phyloP scores from a whole-genome alignment of 192 early-diverging fungal species.

The Podila epicladia region DNA sequence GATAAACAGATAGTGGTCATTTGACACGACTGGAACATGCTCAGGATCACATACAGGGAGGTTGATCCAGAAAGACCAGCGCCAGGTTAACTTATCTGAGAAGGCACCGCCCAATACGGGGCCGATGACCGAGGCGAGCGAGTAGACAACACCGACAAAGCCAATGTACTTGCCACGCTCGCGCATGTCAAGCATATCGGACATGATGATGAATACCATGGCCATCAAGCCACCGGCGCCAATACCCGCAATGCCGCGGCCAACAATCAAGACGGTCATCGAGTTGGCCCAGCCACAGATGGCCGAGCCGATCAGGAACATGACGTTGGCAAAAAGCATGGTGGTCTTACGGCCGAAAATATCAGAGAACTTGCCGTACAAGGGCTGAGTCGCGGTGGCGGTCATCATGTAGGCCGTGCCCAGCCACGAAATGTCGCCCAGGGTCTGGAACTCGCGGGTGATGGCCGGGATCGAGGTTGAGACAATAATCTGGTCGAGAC shows the following conservation, averaged over 20 bases:
- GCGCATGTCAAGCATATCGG: conserved; percentile 71
- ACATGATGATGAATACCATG: conserved; percentile 71
- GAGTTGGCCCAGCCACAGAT: conserved; percentile 59
- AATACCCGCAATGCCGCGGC: conserved; percentile 68
- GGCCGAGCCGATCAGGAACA: conserved; percentile 65
- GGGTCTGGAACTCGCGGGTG: conserved; percentile 64
- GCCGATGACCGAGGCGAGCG: conserved; percentile 65
- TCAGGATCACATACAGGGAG: conserved; percentile 1
- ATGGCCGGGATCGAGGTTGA: conserved; percentile 73
- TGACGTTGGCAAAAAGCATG: conserved; percentile 56
- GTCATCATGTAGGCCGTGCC: conserved; percentile 76
- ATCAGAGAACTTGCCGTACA: conserved; percentile 84
- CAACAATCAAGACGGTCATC: conserved; percentile 72
- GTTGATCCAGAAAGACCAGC: conserved; percentile 16
- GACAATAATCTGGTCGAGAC: conserved; percentile 80
- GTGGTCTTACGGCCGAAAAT: conserved; percentile 79
- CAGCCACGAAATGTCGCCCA: conserved; percentile 67
- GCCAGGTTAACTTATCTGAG: not conserved
- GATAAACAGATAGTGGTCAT: too few relatives aligned
- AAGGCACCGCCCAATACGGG: conserved; percentile 44
- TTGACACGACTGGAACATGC: too few relatives aligned
- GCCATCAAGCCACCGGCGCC: conserved; percentile 71
- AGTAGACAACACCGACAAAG: conserved; percentile 59
- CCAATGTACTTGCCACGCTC: conserved; percentile 72
- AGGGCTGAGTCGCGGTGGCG: conserved; percentile 48